phyloP scores from a whole-genome alignment of 495 filamentous ascomycete genomes.

The Tuber brumale region DNA sequence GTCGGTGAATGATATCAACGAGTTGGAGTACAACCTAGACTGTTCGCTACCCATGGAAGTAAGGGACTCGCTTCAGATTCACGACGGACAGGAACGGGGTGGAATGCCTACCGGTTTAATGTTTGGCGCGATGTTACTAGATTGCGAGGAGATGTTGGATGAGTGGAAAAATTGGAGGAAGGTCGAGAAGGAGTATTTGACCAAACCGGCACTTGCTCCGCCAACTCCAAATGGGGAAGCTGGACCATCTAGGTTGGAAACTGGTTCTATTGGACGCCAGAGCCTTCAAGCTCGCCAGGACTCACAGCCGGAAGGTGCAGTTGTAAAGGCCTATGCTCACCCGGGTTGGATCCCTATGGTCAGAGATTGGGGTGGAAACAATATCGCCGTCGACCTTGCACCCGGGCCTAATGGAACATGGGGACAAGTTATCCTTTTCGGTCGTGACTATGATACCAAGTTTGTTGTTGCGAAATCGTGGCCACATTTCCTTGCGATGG shows the following conservation, averaged over 20 bases:
- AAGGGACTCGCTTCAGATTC: conserved; percentile 79
- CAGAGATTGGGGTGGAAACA: conserved; percentile 97
- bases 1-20: conserved; percentile 91
- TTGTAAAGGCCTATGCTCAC: conserved; percentile 91
- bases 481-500: conserved; percentile 74
- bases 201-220: conserved; percentile 62
- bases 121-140: conserved; percentile 88
- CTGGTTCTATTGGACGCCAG: conserved; percentile 51
- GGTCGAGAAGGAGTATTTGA: conserved; percentile 82
- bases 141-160: conserved; percentile 97
- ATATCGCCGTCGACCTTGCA: conserved; percentile 86
- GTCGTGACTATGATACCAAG: conserved; percentile 96
- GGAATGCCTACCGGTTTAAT: conserved; percentile 87
- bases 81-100: conserved; percentile 93
- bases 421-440: conserved; percentile 95
- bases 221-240: conserved; percentile 44
- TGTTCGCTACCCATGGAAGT: conserved; percentile 90
- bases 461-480: conserved; percentile 92
- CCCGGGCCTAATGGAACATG: conserved; percentile 84
- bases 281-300: conserved; percentile 80
- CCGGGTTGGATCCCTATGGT: conserved; percentile 93
- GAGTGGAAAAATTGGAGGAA: conserved; percentile 95
- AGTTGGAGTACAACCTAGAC: conserved; percentile 92
- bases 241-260: conserved; percentile 37
- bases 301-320: conserved; percentile 73